Evolutionary conservation across 2,329 filamentous ascomycete species (phyloP), one percentile per base, ranked within the genome.

Genomic region (Penicillium brasilianum): DNA sequence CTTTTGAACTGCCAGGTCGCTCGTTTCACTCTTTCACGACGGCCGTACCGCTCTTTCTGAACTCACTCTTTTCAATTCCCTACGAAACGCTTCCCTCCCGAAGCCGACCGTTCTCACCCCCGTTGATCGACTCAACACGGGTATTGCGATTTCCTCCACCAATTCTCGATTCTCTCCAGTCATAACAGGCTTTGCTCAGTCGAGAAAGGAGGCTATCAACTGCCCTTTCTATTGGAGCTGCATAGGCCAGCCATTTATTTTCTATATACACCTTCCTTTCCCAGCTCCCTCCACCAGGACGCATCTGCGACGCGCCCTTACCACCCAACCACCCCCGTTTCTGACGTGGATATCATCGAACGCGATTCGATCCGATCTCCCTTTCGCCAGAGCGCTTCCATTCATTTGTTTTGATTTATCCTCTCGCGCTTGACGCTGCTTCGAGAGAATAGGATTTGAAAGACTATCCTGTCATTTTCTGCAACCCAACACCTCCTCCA

Each of bases 11-110:
- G 72, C 68, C 74, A 71, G 75, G 75, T 77, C 69, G 75, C 68
- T 77, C 77, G 80, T 81, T 81, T 78, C 81, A 82, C 81, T 83
- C 81, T 74, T 83, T 83, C 74, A 82, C 79, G 80, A 80, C 78
- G 74, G 72, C 76, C 76, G 73, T 76, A 75, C 73, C 74, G 77
- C 78, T 70, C 64, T 64, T 70, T 68, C 64, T 65, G 36, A 41
- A 43, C 48, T 56, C 50, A 28, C 55, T 62, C 63, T 64, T 61
- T 74, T 74, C 6, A 74, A 71, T 74, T 75, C 78, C 74, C 72
- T 62, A 60, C 50, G 68, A 67, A 67, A 64, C 71, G 64, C 66
- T 69, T 65, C 66, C 51, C 62, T 63, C 55, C 51, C 48, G 32
- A 52, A 54, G 59, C 32, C 44, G 54, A 57, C 62, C 61, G 60